These are phyloP conservation scores for Saccharomycopsis fibuligera DNA, from an alignment of 805 yeast genomes.

Conservation along the genomic window DNA sequence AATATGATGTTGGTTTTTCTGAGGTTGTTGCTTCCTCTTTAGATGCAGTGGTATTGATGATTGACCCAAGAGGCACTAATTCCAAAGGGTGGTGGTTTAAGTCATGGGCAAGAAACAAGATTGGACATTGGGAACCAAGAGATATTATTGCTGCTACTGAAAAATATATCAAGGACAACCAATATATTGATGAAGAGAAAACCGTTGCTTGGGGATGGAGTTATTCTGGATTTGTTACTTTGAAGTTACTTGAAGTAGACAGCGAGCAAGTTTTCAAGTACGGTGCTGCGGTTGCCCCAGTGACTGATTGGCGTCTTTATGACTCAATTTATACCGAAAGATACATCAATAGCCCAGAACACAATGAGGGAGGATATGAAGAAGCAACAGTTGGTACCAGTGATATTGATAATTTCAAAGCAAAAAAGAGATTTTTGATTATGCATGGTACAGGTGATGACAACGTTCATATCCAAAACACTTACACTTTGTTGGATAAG, in stretches of 20 bases:
- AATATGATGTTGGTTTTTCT: slow-evolving; percentile 47
- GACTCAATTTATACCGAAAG: slow-evolving; percentile 94
- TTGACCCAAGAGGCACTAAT: slow-evolving; percentile 84
- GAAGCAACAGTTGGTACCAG: slow-evolving; percentile 40
- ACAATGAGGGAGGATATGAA: slow-evolving; percentile 58
- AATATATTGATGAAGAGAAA: slow-evolving; percentile 57
- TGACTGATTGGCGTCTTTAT: slow-evolving; percentile 87
- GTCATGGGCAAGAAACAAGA: slow-evolving; percentile 46
- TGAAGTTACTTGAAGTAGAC: slow-evolving; percentile 83
- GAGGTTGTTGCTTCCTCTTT: slow-evolving; percentile 51
- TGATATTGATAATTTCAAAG: slow-evolving; percentile 39
- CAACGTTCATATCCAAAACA: slow-evolving; percentile 92
- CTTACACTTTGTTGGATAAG: slow-evolving; percentile 68
- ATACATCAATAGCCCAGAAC: slow-evolving; percentile 80
- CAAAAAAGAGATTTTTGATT: slow-evolving; percentile 61
- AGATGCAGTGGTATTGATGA: slow-evolving; percentile 54
- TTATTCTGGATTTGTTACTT: slow-evolving; percentile 90
- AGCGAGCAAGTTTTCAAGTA: slow-evolving; percentile 67
- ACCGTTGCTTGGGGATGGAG: slow-evolving; percentile 98
- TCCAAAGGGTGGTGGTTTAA: slow-evolving; percentile 65
- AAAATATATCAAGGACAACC: slow-evolving; percentile 38
- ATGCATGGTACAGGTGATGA: slow-evolving; percentile 99
- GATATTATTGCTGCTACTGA: slow-evolving; percentile 52
- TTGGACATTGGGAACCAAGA: slow-evolving; percentile 75
- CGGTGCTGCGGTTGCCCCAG: slow-evolving; percentile 97